Conservation (phyloP, 2,329 filamentous ascomycete genomes). For the Aspergillus pseudoterreus region DNA sequence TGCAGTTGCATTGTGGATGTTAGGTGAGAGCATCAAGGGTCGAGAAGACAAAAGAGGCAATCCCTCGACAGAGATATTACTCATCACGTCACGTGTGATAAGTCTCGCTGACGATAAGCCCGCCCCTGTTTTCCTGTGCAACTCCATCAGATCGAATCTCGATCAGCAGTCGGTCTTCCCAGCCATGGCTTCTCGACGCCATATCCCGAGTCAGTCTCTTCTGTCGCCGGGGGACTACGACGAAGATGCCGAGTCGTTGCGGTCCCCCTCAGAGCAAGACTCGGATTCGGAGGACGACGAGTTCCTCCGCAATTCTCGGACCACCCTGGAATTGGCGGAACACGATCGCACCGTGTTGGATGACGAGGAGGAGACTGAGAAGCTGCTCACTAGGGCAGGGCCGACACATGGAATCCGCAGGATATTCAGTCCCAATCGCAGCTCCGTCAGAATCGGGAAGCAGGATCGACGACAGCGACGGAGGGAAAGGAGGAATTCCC, state of each 20-base stretch:
- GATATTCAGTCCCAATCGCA: conserved; percentile 42
- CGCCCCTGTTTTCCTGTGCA: not conserved
- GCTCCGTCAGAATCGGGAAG: conserved; percentile 49
- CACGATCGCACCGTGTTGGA: conserved; percentile 68
- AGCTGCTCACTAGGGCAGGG: conserved; percentile 40
- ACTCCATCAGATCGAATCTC: not conserved
- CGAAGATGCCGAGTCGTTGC: conserved; percentile 64
- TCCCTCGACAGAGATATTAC: too few relatives aligned
- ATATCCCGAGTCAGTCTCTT: conserved; percentile 42
- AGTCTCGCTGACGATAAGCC: not conserved
- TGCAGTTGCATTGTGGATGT: too few relatives aligned
- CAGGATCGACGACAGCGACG: conserved; percentile 51
- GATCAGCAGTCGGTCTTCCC: not conserved
- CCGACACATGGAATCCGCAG: conserved; percentile 35
- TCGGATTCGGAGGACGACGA: conserved; percentile 74
- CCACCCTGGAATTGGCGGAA: conserved; percentile 65
- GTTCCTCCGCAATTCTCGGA: conserved; percentile 61
- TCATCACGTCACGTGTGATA: too few relatives aligned
- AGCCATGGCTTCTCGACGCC: conserved; percentile 22
- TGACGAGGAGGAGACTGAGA: conserved; percentile 65
- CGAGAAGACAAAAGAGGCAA: too few relatives aligned
- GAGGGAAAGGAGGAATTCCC: conserved; percentile 41
- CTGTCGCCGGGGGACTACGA: conserved; percentile 65
- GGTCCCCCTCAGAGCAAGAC: conserved; percentile 63
- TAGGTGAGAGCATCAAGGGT: too few relatives aligned